Base-by-base conservation (phyloP, 768 basidiomycete species). In the Gloeostereum incarnatum region DNA sequence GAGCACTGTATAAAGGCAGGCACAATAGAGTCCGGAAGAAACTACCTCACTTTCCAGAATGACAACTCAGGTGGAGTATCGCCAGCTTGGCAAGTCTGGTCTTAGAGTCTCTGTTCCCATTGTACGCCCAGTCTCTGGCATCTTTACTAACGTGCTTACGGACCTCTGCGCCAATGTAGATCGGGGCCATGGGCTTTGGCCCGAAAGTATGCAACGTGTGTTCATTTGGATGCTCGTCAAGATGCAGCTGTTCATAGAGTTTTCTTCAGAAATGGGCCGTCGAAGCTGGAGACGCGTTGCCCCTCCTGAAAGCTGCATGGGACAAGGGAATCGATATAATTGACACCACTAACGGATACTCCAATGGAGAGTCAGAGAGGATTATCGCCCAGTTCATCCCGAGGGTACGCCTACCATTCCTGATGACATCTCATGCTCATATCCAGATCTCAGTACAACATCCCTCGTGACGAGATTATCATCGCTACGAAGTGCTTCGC, bases 331-430 rank as follows among this genome's bases (percentile, higher is more conserved):
- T 68, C 42, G 61, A 53, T 39, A 63, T 59, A 3, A 53, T 61
- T 36, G 65, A 67, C 25, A 62, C 63, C 1, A n/a, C 63, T 13
- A 63, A 63, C 35, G 10, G 56, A 4, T 65, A 64, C 31, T 55
- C 54, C n/a, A 53, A 56, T 24, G 61, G 60, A 14, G 51, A 54
- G 31, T 66, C 63, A 0, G 66, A 69, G 41, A 46, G 52, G 7
- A 34, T 68, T 30, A 35, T 65, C 6, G 63, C 44, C 13, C 57
- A 57, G 41, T 63, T 60, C 20, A 47, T 67, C 31, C 53, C 60
- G 45, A 49, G 62, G 43, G 62, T 59, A 9, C 10, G 27, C 46
- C 42, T 39, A 53, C 18, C 48, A 53, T 22, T n/a, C 36, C 13
- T 6, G 2, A n/a, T 22, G 36, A n/a, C 20, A 14, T 37, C 25